phyloP scores from a whole-genome alignment of 371 early-diverging fungal genomes.

The Zopfochytrium polystomum region DNA sequence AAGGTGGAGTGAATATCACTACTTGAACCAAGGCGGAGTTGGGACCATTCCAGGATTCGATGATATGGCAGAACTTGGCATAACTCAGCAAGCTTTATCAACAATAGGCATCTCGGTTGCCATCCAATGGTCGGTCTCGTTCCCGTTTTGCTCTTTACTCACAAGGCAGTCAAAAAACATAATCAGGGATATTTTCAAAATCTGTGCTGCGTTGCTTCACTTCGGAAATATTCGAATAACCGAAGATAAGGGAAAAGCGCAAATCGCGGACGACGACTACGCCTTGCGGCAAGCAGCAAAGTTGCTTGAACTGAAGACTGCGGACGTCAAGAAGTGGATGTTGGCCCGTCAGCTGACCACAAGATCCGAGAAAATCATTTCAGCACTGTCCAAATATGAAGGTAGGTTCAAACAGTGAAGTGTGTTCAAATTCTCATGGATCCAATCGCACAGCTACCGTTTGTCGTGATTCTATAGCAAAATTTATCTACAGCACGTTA shows the following conservation, averaged over 20 bases:
- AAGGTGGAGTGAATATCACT: conserved; percentile 78
- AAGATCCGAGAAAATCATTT: conserved; percentile 75
- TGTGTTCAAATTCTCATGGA: too few relatives aligned
- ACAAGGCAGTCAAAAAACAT: too few relatives aligned
- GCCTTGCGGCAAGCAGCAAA: conserved; percentile 62
- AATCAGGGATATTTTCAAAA: conserved; percentile 74
- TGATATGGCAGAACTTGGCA: conserved; percentile 85
- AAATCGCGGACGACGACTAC: conserved; percentile 68
- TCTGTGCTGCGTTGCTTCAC: conserved; percentile 89
- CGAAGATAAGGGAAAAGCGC: conserved; percentile 64
- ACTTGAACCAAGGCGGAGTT: conserved; percentile 80
- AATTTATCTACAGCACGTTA: conserved; percentile 79
- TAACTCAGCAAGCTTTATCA: conserved; percentile 79
- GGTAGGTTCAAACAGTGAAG: too few relatives aligned
- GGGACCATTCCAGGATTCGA: conserved; percentile 84
- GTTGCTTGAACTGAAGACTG: conserved; percentile 70
- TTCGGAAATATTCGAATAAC: conserved; percentile 84
- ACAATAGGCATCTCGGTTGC: conserved; percentile 80
- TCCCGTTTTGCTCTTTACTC: neutral
- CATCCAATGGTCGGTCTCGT: conserved; percentile 66
- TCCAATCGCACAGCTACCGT: too few relatives aligned
- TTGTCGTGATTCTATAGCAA: conserved; percentile 91
- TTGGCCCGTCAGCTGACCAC: conserved; percentile 83
- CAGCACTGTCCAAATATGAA: conserved; percentile 69
- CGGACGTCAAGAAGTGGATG: conserved; percentile 86